These are phyloP conservation scores for Globisporangium megalacanthum DNA, from an alignment of 352 stramenopile genomes.

Conservation along the genomic window DNA sequence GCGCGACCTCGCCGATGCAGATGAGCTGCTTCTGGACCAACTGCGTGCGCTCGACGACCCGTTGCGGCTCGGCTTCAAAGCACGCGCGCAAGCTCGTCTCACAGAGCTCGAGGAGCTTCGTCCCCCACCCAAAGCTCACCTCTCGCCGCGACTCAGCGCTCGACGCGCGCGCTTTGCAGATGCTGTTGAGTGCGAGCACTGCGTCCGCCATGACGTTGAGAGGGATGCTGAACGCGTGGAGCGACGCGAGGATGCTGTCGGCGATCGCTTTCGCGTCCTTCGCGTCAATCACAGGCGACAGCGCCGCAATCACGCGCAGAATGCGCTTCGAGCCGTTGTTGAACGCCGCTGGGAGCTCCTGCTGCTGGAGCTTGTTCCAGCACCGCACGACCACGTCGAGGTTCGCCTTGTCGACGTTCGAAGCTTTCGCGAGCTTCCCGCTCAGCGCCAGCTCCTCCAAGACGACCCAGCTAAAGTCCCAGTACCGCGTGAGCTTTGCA, in stretches of 20 bases:
- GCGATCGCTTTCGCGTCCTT: conserved; percentile 71
- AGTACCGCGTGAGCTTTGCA: conserved; percentile 41
- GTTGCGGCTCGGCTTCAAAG: conserved; percentile 48
- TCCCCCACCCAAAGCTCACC: conserved; percentile 65
- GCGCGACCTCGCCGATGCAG: conserved; percentile 67
- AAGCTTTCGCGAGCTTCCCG: conserved; percentile 47
- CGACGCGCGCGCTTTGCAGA: conserved; percentile 70
- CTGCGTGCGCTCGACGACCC: conserved; percentile 44
- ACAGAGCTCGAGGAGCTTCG: conserved; percentile 52
- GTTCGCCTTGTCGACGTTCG: conserved; percentile 51
- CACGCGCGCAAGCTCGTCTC: conserved; percentile 55
- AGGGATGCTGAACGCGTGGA: conserved; percentile 73
- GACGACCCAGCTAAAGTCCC: conserved; percentile 80
- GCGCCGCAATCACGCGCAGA: conserved; percentile 69
- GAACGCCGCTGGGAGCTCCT: conserved; percentile 55
- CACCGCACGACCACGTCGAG: conserved; percentile 68
- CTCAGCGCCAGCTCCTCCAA: conserved; percentile 72
- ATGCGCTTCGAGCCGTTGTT: conserved; percentile 79
- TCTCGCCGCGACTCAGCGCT: conserved; percentile 42
- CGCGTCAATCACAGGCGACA: conserved; percentile 68
- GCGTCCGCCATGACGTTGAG: conserved; percentile 76
- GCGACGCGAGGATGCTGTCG: conserved; percentile 60
- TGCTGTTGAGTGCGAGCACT: conserved; percentile 65
- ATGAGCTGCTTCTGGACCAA: conserved; percentile 78
- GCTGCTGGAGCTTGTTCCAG: conserved; percentile 74